These are phyloP conservation scores for Diaporthe helianthi DNA, from an alignment of 2,329 filamentous ascomycete species.

Conservation along the genomic window DNA sequence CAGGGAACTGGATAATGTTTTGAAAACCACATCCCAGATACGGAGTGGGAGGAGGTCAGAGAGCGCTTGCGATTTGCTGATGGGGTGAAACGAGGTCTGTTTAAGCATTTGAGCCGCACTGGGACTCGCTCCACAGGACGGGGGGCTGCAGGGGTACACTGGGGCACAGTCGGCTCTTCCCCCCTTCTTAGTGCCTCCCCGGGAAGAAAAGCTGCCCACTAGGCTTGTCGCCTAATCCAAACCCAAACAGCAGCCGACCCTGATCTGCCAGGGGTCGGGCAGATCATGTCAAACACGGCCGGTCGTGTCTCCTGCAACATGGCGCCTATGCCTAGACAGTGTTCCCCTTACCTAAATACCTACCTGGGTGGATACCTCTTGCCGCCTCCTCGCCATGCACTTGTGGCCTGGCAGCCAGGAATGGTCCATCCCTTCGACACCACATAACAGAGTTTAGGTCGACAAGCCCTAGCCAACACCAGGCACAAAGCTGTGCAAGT, in stretches of 20 bases:
- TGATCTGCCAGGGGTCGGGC: constrained; percentile 16
- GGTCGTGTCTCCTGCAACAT: background rate
- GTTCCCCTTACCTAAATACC: background rate
- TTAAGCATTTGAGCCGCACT: constrained; percentile 35
- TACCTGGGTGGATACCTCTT: no score
- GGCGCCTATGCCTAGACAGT: constrained; percentile 11
- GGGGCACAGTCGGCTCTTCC: constrained; percentile 7
- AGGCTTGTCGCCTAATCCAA: background rate
- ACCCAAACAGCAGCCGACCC: background rate
- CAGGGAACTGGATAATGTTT: background rate
- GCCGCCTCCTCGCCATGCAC: constrained; percentile 11
- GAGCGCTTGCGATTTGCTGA: constrained; percentile 31
- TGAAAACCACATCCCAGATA: background rate
- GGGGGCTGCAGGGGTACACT: background rate
- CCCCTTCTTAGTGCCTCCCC: background rate
- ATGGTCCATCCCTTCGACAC: background rate
- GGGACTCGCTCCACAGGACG: constrained; percentile 5
- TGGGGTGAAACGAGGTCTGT: constrained; percentile 33
- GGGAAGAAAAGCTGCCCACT: background rate
- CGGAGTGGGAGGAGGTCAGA: background rate
- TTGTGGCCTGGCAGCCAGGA: background rate
- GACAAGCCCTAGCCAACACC: background rate
- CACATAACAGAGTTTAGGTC: background rate
- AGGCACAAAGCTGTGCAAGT: background rate
- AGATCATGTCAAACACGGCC: constrained; percentile 21